phyloP scores from a whole-genome alignment of 176 grass and related monocot genomes.

The Carex cristatella region DNA sequence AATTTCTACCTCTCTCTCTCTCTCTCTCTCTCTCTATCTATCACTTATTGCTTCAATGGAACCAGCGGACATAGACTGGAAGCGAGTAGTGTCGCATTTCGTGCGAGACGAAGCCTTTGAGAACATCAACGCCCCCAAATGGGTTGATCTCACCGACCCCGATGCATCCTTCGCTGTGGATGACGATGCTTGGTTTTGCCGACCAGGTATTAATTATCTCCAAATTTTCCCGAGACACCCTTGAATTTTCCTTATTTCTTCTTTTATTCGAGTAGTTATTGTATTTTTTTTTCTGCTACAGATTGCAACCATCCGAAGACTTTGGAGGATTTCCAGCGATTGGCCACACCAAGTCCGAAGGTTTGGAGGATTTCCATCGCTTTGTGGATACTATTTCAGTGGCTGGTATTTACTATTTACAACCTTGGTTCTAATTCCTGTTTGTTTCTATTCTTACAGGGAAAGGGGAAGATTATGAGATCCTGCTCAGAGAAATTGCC shows the following conservation, averaged over 20 bases:
- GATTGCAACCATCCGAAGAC: conserved; percentile 85
- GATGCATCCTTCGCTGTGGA: conserved; percentile 38
- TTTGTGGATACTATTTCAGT: conserved; percentile 3
- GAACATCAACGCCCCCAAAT: conserved; percentile 75
- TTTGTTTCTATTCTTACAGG: not conserved
- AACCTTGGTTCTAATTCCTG: not conserved
- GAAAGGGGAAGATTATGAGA: conserved; percentile 63
- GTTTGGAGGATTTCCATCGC: conserved; percentile 3
- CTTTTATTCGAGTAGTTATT: not conserved
- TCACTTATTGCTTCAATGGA: conserved; percentile 41
- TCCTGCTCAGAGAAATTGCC: conserved; percentile 71
- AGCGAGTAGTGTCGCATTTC: conserved; percentile 59
- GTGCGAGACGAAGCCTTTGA: conserved; percentile 84
- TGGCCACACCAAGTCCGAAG: conserved; percentile 55
- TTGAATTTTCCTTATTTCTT: not conserved
- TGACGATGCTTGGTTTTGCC: conserved; percentile 89
- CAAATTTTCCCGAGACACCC: not conserved
- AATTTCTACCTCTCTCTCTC: not conserved
- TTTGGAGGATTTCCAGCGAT: conserved; percentile 60
- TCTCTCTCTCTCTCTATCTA: not conserved
- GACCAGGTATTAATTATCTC: conserved; percentile 37
- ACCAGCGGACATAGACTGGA: conserved; percentile 92
- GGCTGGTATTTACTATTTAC: not conserved
- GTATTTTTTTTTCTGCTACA: conserved; percentile 20
- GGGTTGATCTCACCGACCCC: conserved; percentile 60